Conservation (phyloP, 768 basidiomycete species). For the Tylopilus plumbeoviolaceoides region DNA sequence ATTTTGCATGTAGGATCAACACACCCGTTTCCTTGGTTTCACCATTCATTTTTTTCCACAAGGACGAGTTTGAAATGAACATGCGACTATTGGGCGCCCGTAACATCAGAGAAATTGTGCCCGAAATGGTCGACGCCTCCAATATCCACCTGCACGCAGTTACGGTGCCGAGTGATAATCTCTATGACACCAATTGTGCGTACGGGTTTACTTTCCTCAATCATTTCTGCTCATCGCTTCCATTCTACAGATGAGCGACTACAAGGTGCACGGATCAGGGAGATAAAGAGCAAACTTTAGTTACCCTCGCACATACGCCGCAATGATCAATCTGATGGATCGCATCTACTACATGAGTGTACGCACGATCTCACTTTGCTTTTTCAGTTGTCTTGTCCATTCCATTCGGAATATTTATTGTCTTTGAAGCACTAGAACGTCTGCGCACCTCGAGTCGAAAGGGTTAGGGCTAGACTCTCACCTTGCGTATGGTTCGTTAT, state of each 20-base stretch:
- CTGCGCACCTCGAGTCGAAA: too few species aligned
- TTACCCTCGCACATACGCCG: not conserved
- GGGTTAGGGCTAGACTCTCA: not conserved
- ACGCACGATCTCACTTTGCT: not conserved
- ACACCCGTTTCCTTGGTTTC: not conserved
- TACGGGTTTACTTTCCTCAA: constrained; percentile 3
- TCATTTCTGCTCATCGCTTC: not conserved
- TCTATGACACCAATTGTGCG: constrained; percentile 83
- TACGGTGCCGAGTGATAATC: constrained; percentile 63
- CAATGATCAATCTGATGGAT: not conserved
- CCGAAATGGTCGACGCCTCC: constrained; percentile 85
- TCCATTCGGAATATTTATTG: not conserved
- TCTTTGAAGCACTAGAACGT: too few species aligned
- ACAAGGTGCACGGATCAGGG: constrained; percentile 39
- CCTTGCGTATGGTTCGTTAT: not conserved
- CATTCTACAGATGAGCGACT: constrained; percentile 39
- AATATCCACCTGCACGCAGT: constrained; percentile 64
- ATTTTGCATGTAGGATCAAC: constrained; percentile 58
- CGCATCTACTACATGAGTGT: not conserved
- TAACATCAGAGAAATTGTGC: constrained; percentile 72
- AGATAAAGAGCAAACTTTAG: constrained; percentile 38
- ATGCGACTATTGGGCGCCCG: constrained; percentile 87
- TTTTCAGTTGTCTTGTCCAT: not conserved
- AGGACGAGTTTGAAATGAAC: constrained; percentile 99
- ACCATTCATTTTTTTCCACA: constrained; percentile 1